These are phyloP conservation scores for Digitaria exilis DNA, from an alignment of 202 grass and related monocot species.

Conservation along the genomic window DNA sequence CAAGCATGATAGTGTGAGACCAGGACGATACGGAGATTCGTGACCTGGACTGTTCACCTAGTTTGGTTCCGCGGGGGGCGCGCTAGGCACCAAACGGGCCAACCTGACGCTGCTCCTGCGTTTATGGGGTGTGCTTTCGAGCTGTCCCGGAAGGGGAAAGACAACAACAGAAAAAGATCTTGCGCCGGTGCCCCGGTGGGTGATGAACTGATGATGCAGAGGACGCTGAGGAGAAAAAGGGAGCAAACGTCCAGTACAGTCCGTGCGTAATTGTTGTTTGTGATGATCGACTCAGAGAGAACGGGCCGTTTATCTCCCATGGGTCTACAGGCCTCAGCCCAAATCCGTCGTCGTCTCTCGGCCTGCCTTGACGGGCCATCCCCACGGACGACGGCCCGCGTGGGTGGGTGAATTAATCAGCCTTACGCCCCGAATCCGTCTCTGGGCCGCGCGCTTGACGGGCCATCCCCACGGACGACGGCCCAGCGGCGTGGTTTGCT, in stretches of 20 bases:
- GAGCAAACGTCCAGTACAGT: neutral
- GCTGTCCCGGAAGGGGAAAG: neutral
- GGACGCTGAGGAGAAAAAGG: too few relatives aligned
- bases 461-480: too few relatives aligned
- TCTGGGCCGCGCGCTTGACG: too few relatives aligned
- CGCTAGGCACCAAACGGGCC: slow-evolving; percentile 19
- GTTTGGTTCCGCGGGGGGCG: neutral
- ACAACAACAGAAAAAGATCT: neutral
- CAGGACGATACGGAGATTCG: neutral
- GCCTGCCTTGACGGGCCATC: too few relatives aligned
- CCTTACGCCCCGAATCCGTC: too few relatives aligned
- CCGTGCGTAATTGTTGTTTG: too few relatives aligned
- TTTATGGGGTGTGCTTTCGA: slow-evolving; percentile 12
- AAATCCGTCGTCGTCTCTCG: too few relatives aligned
- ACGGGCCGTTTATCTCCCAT: neutral
- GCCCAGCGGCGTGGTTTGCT: too few relatives aligned
- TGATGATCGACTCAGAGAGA: too few relatives aligned
- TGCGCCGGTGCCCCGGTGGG: neutral
- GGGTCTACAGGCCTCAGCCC: neutral
- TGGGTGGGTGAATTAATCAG: too few relatives aligned
- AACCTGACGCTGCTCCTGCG: neutral
- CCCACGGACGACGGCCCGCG: too few relatives aligned
- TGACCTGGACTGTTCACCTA: slow-evolving; percentile 33
- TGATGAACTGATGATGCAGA: neutral
- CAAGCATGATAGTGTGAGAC: neutral